These are phyloP conservation scores for Pichia membranifaciens DNA, from an alignment of 805 yeast species.

Conservation along the genomic window DNA sequence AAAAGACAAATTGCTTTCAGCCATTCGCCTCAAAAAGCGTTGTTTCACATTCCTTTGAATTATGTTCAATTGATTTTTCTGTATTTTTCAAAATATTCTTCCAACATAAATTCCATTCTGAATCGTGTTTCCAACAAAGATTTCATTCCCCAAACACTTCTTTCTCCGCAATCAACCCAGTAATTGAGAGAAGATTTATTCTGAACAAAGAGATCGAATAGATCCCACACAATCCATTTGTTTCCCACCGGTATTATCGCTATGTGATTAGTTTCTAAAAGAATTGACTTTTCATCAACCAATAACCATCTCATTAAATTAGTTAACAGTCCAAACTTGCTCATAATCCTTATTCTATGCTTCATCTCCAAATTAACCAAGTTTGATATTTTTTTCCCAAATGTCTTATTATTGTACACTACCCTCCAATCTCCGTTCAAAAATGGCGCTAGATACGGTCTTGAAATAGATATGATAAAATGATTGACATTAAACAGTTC, in stretches of 20 bases:
- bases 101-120: constrained; percentile 82
- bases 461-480: constrained; percentile 82
- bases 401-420: constrained; percentile 29
- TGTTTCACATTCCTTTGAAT: background rate
- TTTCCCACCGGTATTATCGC: constrained; percentile 85
- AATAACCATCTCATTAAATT: constrained; percentile 67
- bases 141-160: constrained; percentile 87
- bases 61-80: constrained; percentile 15
- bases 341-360: constrained; percentile 76
- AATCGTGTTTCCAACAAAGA: constrained; percentile 84
- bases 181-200: constrained; percentile 66
- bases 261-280: constrained; percentile 68
- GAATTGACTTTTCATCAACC: constrained; percentile 82
- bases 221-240: constrained; percentile 55
- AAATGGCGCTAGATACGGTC: constrained; percentile 91
- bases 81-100: constrained; percentile 52
- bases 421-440: constrained; percentile 79
- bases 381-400: constrained; percentile 34
- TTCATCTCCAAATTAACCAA: constrained; percentile 71
- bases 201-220: constrained; percentile 74
- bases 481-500: constrained; percentile 94
- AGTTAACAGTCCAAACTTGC: constrained; percentile 69
- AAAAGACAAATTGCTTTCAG: too few species aligned
- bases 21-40: too few species aligned
- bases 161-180: constrained; percentile 88